Base-by-base conservation (phyloP, 768 basidiomycete species). In the Leccinum broughii region DNA sequence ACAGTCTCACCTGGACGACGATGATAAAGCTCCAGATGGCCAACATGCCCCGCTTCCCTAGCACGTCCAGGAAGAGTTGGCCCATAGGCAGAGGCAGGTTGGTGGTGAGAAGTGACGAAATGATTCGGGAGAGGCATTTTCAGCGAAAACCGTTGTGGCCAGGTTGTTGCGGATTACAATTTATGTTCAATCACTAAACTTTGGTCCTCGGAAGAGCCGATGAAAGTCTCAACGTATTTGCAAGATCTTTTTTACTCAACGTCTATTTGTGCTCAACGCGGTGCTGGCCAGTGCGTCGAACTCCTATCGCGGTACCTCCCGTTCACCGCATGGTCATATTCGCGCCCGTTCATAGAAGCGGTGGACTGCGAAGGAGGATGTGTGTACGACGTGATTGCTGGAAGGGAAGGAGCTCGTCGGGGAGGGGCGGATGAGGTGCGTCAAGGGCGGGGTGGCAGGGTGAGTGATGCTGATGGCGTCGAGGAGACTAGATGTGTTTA, bases 21-120 rank as follows among this genome's bases (percentile, higher is more conserved):
- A 87, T 87, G 62, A 89, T 86, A 62, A 84, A 81, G 54, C 83
- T 81, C 89, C 88, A 90, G 51, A 90, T 83, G 2, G 80, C 78
- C 53, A 90, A 77, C 89, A 89, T 90, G 9, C 89, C 89, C 20
- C 69, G 75, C 73, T 88, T 87, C 2, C 89, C 89, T 14, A 88
- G 70, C 17, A 83, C 78, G 62, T 87, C 75, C 30, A 89, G 72
- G 66, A 90, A 87, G 11, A 90, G 79, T 65, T 90, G 88, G 5
- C 84, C 88, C 88, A 90, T 87, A 1, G 84, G 85, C 50, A 90
- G 75, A 0, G 89, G 85, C 2, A 90, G 75, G 6, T 70, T 59
- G 1, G 83, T 77, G 3, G 67, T 57, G 13, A 89, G 72, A 35
- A 88, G 72, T 2, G 9, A n/a, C 26, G 26, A 26, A 26, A 26